A percentile compares a stretch with the other conserved stretches of the same genome.
These are phyloP conservation scores for Colletotrichum plurivorum DNA, from an alignment of 2,329 filamentous ascomycete genomes.

Conservation along the genomic window DNA sequence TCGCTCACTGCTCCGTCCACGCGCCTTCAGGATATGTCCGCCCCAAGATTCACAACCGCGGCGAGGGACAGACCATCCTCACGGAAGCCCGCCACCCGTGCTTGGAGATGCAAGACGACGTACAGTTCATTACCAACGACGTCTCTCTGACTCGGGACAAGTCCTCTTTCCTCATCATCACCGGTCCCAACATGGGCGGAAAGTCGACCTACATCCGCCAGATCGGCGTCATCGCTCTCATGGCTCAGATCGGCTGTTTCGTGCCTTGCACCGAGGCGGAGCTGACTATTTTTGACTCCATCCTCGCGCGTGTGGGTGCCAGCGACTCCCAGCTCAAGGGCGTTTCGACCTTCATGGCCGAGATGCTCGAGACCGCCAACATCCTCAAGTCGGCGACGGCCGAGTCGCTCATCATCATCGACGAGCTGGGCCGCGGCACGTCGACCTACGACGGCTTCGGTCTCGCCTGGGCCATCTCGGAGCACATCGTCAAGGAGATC, in stretches of 20 bases:
- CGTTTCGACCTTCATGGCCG: constrained; percentile 99
- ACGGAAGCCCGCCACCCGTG: constrained; percentile 96
- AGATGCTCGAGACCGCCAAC: constrained; percentile 99
- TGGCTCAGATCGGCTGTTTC: constrained; percentile 97
- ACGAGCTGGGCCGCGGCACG: constrained; percentile 95
- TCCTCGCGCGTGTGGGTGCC: constrained; percentile 94
- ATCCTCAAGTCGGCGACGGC: constrained; percentile 97
- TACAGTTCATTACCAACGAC: constrained; percentile 99
- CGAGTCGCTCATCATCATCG: constrained; percentile 98
- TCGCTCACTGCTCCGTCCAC: constrained; percentile 93
- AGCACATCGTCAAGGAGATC: constrained; percentile 97
- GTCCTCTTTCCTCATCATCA: constrained; percentile 96
- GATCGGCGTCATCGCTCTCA: constrained; percentile 94
- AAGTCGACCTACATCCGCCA: constrained; percentile 99
- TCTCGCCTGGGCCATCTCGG: constrained; percentile 98
- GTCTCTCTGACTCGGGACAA: constrained; percentile 83
- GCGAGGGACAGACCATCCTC: constrained; percentile 89
- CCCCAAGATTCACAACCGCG: constrained; percentile 90
- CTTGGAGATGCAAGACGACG: constrained; percentile 98
- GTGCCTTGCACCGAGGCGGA: constrained; percentile 93
- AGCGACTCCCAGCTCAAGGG: constrained; percentile 98
- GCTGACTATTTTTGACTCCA: constrained; percentile 95
- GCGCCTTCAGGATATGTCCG: constrained; percentile 93
- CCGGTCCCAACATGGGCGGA: constrained; percentile 98
- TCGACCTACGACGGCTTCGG: constrained; percentile 99